A percentile compares a stretch with the other conserved stretches of the same genome.
Conservation (phyloP, 768 basidiomycete species). For the Glaciozyma martinii region DNA sequence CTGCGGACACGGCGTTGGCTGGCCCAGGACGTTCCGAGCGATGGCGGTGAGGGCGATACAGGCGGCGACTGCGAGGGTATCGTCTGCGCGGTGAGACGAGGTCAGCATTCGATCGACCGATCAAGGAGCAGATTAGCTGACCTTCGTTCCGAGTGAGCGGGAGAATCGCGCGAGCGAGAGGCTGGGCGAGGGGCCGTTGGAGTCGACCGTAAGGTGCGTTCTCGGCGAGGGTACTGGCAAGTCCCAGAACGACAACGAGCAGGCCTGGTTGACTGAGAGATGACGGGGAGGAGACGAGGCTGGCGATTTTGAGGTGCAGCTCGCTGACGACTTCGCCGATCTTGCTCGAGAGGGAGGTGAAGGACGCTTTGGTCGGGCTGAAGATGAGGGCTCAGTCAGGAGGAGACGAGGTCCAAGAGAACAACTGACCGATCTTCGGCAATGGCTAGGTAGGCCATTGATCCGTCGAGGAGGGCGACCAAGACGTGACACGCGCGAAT, state of each 20-base stretch:
- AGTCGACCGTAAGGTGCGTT: conserved; percentile 21
- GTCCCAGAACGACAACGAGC: neutral
- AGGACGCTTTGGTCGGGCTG: conserved; percentile 22
- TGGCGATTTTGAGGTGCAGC: conserved; percentile 10
- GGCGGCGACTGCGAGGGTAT: neutral
- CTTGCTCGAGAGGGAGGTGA: conserved; percentile 23
- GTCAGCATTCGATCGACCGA: accelerated
- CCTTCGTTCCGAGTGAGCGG: neutral
- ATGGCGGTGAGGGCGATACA: neutral
- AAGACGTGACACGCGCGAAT: conserved; percentile 8
- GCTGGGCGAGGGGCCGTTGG: conserved; percentile 5
- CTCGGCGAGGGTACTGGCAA: conserved; percentile 3
- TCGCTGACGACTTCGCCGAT: conserved; percentile 22
- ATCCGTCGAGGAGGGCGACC: conserved; percentile 7
- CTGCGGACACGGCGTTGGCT: neutral
- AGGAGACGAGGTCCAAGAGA: neutral
- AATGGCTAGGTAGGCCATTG: conserved; percentile 15
- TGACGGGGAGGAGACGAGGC: neutral
- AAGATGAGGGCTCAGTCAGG: neutral
- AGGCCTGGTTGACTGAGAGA: neutral
- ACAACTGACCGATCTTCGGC: conserved; percentile 21
- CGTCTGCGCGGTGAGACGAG: neutral
- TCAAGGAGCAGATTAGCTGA: neutral
- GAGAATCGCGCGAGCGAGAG: neutral
- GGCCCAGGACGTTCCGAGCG: neutral